Evolutionary conservation across 148 eudicot genomes (phyloP), one percentile per base, ranked within the genome.

Genomic region (Rhododendron williamsianum): DNA sequence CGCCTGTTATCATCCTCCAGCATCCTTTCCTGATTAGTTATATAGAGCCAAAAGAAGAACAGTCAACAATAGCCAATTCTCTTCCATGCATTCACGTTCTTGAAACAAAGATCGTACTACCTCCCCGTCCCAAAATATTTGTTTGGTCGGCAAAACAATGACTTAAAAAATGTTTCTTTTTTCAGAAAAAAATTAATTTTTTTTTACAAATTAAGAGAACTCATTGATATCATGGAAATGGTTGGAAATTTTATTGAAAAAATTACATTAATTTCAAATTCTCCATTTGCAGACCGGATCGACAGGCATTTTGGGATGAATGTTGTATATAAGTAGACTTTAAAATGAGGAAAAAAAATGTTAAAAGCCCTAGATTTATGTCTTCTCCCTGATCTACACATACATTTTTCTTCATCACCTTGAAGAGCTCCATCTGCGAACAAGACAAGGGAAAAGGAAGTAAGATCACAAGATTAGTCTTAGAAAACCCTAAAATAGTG

Each of bases 1-100:
- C 89, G 93, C 87, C 86, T 85, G 80, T 91, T 80, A 80, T 92
- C 95, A 49, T 92, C 94, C 85, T 92, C 92, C 82, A 94, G 89
- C 89, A 90, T 83, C 85, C 54, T 87, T 1, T 78, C 86, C 96
- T 94, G 85, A 67, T 71, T 54, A 48, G 63, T 60, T 21, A 77
- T 21, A 77, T 60, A 35, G 35, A 48, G 3, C 74, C 27, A 56
- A 83, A 49, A 9, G 65, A 35, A 35, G 46, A 25, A 36, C 1
- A 41, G 15, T 58, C 1, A 63, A 48, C 60, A 54, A 52, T 65
- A n/a, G 35, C 74, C n/a, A 38, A 60, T 27, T 78, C 51, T 76
- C 51, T 76, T 43, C 69, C 9, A 15, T 84, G 60, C 21, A 54
- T 45, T 23, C 8, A 1, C 10, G 6, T 21, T 43, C 25, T 33